Evolutionary conservation across 2,329 filamentous ascomycete genomes (phyloP).

Genomic region (Microcyclospora tardicrescens): DNA sequence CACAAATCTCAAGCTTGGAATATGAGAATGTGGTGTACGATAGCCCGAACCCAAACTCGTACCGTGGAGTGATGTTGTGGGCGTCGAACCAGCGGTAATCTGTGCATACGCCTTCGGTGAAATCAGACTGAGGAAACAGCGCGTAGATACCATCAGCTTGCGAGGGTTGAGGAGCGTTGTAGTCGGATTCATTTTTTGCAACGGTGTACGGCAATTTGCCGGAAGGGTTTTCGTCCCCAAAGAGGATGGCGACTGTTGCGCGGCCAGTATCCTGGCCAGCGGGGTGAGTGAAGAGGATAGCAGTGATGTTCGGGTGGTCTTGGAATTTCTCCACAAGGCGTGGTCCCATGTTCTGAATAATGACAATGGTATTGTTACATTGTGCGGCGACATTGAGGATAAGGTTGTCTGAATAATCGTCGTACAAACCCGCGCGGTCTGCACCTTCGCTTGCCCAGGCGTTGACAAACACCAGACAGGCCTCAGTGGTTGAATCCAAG

Average conservation of each 20-base stretch:
- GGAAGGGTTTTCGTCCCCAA: constrained; percentile 14
- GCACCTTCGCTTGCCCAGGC: constrained; percentile 14
- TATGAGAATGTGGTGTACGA: constrained; percentile 19
- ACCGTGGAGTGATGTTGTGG: constrained; percentile 19
- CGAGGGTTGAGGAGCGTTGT: constrained; percentile 7
- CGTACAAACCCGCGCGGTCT: constrained; percentile 22
- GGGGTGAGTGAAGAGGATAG: constrained; percentile 14
- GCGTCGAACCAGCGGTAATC: constrained; percentile 40
- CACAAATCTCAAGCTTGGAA: constrained; percentile 5
- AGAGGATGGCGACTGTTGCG: constrained; percentile 15
- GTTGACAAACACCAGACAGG: neutral
- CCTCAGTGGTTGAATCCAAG: neutral
- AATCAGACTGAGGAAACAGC: constrained; percentile 40
- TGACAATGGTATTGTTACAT: constrained; percentile 18
- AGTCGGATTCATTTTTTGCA: constrained; percentile 12
- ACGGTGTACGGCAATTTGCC: constrained; percentile 18
- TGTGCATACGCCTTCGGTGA: constrained; percentile 39
- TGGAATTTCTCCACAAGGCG: constrained; percentile 10
- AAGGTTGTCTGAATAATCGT: neutral
- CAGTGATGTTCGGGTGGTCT: constrained; percentile 17
- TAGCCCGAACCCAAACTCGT: constrained; percentile 20
- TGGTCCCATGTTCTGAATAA: constrained; percentile 16
- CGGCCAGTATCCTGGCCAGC: constrained; percentile 15
- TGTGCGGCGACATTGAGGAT: constrained; percentile 8
- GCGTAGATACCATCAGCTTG: neutral